Evolutionary conservation across 2,329 filamentous ascomycete species (phyloP).

Genomic region (Immersiporthe knoxdaviesiana): DNA sequence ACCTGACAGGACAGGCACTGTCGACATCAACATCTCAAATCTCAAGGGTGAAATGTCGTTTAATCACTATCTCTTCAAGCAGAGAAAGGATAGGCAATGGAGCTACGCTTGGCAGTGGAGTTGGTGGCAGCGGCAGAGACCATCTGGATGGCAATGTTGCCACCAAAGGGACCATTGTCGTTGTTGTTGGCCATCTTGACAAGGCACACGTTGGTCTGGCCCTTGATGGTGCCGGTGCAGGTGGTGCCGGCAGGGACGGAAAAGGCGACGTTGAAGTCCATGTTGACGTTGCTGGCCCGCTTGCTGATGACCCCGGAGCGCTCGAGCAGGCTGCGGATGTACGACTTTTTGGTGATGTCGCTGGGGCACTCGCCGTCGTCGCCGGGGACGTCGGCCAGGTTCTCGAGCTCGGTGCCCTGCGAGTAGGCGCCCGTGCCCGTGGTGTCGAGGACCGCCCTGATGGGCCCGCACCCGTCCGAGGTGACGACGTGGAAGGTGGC

Average conservation of each 20-base stretch:
- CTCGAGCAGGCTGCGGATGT: slow-evolving; percentile 25
- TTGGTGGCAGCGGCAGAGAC: slow-evolving; percentile 29
- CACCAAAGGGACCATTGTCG: slow-evolving; percentile 46
- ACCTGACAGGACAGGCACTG: neutral
- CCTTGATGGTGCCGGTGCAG: slow-evolving; percentile 43
- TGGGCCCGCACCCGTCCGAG: slow-evolving; percentile 31
- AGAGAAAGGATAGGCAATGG: slow-evolving; percentile 9
- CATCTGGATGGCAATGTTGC: slow-evolving; percentile 46
- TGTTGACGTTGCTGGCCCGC: slow-evolving; percentile 32
- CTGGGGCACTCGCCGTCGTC: slow-evolving; percentile 29
- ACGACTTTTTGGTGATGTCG: slow-evolving; percentile 28
- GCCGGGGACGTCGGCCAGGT: slow-evolving; percentile 28
- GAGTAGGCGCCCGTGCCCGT: slow-evolving; percentile 32
- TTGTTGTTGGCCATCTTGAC: slow-evolving; percentile 49
- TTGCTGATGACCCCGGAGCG: slow-evolving; percentile 29
- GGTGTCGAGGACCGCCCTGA: slow-evolving; percentile 32
- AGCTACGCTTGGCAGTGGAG: slow-evolving; percentile 15
- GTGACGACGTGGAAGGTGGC: slow-evolving; percentile 34
- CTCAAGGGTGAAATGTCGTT: no score
- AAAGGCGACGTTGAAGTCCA: slow-evolving; percentile 39
- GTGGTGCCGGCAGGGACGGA: slow-evolving; percentile 35
- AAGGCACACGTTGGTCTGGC: slow-evolving; percentile 44
- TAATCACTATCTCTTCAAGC: slow-evolving; percentile 7
- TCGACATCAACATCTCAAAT: neutral
- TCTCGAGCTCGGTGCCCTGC: slow-evolving; percentile 29